A percentile compares a stretch with the other conserved stretches of the same genome.
Conservation (phyloP, 192 early-diverging fungal species). For the Backusella luteola region DNA sequence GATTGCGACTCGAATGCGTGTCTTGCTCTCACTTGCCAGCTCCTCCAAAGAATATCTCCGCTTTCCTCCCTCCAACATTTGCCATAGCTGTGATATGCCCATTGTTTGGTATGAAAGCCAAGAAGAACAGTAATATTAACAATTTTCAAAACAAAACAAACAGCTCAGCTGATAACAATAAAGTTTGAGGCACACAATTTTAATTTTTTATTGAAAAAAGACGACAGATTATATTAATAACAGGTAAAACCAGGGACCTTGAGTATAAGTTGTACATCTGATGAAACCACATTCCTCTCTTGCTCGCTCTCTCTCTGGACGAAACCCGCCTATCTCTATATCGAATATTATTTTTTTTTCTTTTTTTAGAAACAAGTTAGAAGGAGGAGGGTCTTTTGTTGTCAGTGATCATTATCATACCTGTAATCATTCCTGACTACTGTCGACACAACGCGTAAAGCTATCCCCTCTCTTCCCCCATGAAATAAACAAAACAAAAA, state of each 20-base stretch:
- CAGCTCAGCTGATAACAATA: background rate
- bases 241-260: background rate
- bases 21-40: background rate
- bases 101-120: background rate
- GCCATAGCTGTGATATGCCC: conserved; percentile 16
- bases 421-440: background rate
- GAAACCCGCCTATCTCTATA: background rate
- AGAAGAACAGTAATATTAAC: background rate
- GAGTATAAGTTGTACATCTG: conserved; percentile 9
- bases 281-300: background rate
- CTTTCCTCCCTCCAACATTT: background rate
- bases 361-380: background rate
- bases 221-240: background rate
- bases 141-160: background rate
- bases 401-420: background rate
- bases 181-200: background rate
- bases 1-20: conserved; percentile 22
- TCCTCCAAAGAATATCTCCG: background rate
- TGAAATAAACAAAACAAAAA: background rate
- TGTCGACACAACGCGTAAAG: background rate
- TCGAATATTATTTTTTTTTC: background rate
- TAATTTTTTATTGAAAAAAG: background rate
- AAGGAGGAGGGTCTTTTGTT: background rate
- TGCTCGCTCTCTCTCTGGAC: too few species aligned
- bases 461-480: background rate